Evolutionary conservation across 2,329 filamentous ascomycete genomes (phyloP), one percentile per base, ranked within the genome.

Genomic region (Verticillium tricorpus): DNA sequence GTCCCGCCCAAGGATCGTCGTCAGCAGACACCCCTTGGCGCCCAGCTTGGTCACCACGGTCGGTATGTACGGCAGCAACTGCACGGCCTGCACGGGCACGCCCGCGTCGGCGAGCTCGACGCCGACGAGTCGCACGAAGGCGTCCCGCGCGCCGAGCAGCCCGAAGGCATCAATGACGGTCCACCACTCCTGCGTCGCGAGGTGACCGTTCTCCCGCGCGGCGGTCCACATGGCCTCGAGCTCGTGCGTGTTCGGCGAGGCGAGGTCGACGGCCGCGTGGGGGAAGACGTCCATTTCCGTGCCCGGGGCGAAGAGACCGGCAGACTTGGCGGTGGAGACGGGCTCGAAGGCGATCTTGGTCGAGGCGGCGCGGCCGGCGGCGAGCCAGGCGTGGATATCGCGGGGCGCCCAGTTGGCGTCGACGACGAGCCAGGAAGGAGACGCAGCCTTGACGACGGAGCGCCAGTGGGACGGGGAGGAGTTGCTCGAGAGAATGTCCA

Each of bases 31-130:
- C 0, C 93, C 93, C 45, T 86, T 76, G 1, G 77, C 75, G 0
- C 95, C 95, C 1, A 98, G 81, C 74, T 97, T 98, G 1, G 92
- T 92, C 50, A 96, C 77, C 34, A 98, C 85, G 3, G 86, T 91
- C 0, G 93, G 93, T 25, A 97, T 89, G 68, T 92, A 96, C 0
- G 95, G 95, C 1, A 97, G 83, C 22, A 99, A 84, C 69, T 95
- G 91, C 50, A 97, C 84, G 39, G 84, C 86, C 77, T 94, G 90
- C 68, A 96, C 89, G 0, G 94, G 92, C 14, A 97, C 85, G 1
- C 94, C 95, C 11, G 86, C 80, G 67, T 96, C 89, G 1, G 93
- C 90, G 59, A 97, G 79, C 2, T 82, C 80, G 0, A 77, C 70
- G 2, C 83, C 87, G 0, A 91, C 90, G n/a, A 93, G 78, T 5